Percentiles rank a stretch among this genome's conserved stretches.
Evolutionary conservation across 371 early-diverging fungal species (phyloP).

Genomic region (Smittium mucronatum): DNA sequence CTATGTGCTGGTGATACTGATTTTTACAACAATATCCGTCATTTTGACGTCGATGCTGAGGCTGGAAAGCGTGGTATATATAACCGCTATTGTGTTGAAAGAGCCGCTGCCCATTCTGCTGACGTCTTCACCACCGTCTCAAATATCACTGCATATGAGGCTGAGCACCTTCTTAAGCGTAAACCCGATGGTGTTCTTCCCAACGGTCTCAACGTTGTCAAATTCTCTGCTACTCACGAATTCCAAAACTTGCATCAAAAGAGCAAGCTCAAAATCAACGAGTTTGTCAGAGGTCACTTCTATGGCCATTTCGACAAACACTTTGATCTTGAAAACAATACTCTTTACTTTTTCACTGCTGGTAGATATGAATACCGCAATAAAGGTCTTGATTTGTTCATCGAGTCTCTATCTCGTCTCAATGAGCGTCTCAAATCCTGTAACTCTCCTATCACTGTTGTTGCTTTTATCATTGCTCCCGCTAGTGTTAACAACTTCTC

Average conservation of each 20-base stretch:
- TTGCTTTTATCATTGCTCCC: conserved; percentile 90
- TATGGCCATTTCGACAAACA: conserved; percentile 83
- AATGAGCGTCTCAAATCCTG: conserved; percentile 69
- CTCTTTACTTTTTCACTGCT: conserved; percentile 92
- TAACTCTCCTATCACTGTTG: conserved; percentile 77
- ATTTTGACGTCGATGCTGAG: conserved; percentile 88
- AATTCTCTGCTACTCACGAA: conserved; percentile 94
- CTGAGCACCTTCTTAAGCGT: conserved; percentile 82
- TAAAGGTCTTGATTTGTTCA: conserved; percentile 93
- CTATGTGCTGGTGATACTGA: conserved; percentile 93
- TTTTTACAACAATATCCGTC: conserved; percentile 84
- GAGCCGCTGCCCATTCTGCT: conserved; percentile 89
- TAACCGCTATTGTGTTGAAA: conserved; percentile 91
- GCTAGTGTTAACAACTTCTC: conserved; percentile 83
- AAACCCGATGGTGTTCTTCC: conserved; percentile 91
- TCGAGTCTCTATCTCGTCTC: conserved; percentile 47
- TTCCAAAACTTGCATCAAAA: conserved; percentile 93
- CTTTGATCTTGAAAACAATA: conserved; percentile 70
- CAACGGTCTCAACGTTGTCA: conserved; percentile 89
- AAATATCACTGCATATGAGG: conserved; percentile 92
- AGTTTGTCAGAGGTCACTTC: conserved; percentile 93
- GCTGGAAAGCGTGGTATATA: conserved; percentile 94
- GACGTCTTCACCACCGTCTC: conserved; percentile 94
- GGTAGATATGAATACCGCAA: conserved; percentile 95
- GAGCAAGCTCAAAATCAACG: conserved; percentile 85